Evolutionary conservation across 441 rosid genomes (phyloP).

Genomic region (Dalechampia spathulata): DNA sequence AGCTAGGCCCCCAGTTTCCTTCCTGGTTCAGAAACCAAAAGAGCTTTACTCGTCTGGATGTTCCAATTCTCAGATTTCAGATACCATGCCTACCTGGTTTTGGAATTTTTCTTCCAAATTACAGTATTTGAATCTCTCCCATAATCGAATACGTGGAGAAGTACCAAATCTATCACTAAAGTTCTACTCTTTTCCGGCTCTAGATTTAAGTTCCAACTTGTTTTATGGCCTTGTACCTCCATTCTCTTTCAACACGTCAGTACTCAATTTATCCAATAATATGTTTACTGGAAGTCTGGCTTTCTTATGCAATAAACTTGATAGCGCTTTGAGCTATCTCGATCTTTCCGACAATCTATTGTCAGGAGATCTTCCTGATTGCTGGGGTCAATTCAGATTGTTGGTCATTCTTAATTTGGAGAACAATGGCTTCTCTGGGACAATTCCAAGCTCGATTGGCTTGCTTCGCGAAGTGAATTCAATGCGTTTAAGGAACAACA

Average conservation of each 20-base stretch:
- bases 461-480: not conserved
- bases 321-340: not conserved
- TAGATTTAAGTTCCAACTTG: constrained; percentile 13
- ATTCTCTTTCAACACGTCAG: not conserved
- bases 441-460: constrained; percentile 9
- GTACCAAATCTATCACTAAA: not conserved
- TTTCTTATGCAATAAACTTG: not conserved
- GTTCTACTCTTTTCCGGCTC: not conserved
- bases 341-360: constrained; percentile 14
- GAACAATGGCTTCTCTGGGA: constrained; percentile 10
- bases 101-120: constrained; percentile 3
- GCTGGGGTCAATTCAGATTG: not conserved
- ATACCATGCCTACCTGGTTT: not conserved
- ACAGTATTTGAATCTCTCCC: not conserved
- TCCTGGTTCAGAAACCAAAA: constrained; percentile 1
- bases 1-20: not conserved
- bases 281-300: constrained; percentile 9
- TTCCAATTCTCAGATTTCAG: constrained; percentile 12
- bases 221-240: constrained; percentile 13
- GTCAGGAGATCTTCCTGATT: constrained; percentile 3
- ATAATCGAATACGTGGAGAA: not conserved
- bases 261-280: constrained; percentile 8
- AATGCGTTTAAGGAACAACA: constrained; percentile 12
- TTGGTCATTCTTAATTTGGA: constrained; percentile 9
- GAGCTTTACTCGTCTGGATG: not conserved